phyloP scores from a whole-genome alignment of 805 yeast species.

The Teunomyces tritomae region DNA sequence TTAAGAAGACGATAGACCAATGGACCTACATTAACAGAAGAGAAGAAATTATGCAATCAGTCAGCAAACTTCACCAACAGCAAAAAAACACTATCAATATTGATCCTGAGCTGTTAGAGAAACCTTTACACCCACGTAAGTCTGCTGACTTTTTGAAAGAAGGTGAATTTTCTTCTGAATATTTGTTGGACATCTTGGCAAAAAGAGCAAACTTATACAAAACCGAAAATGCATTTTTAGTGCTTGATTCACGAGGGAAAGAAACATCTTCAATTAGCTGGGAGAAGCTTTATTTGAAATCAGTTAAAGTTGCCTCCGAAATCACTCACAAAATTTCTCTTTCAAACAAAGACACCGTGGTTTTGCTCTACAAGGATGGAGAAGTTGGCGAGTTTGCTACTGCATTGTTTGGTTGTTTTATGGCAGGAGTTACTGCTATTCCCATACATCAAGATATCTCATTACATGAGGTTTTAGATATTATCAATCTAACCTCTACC shows the following conservation, averaged over 20 bases:
- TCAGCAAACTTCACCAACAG: constrained; percentile 33
- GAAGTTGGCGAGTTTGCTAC: constrained; percentile 85
- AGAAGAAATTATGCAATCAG: constrained; percentile 42
- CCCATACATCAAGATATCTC: constrained; percentile 81
- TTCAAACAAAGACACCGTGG: constrained; percentile 79
- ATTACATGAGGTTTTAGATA: constrained; percentile 64
- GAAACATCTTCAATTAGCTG: constrained; percentile 75
- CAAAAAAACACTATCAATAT: constrained; percentile 22
- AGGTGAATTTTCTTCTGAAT: constrained; percentile 37
- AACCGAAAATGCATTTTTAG: constrained; percentile 63
- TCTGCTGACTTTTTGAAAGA: constrained; percentile 19
- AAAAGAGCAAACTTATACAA: constrained; percentile 67
- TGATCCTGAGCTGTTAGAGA: constrained; percentile 43
- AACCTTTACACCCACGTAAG: constrained; percentile 63
- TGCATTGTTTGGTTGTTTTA: constrained; percentile 85
- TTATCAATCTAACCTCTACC: constrained; percentile 71
- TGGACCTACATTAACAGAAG: constrained; percentile 46
- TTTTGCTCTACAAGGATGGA: constrained; percentile 75
- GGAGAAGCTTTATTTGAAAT: constrained; percentile 80
- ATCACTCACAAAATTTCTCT: constrained; percentile 70
- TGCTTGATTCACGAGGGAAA: constrained; percentile 77
- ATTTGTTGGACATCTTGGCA: constrained; percentile 68
- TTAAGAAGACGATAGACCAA: constrained; percentile 41
- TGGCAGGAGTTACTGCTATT: constrained; percentile 92
- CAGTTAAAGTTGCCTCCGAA: constrained; percentile 86